Percentiles rank a stretch among this genome's conserved stretches.
These are phyloP conservation scores for Dipteronia sinensis DNA, from an alignment of 345 rosid species.

Conservation along the genomic window DNA sequence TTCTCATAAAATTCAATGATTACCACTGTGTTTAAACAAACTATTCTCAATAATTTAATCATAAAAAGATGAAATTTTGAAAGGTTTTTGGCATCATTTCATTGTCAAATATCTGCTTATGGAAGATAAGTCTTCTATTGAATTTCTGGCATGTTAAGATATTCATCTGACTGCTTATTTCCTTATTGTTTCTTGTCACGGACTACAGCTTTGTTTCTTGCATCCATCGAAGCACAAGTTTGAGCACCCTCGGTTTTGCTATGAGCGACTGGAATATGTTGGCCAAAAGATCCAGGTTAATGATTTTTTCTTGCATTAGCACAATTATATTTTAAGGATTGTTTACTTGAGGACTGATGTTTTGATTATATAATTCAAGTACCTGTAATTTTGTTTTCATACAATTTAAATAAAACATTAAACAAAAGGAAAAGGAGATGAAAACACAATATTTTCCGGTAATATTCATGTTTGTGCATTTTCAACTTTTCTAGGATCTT, in stretches of 20 bases:
- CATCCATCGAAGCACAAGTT: constrained; percentile 96
- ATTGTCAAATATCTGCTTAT: constrained; percentile 1
- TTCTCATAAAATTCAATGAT: background rate
- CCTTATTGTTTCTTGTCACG: constrained; percentile 4
- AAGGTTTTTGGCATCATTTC: background rate
- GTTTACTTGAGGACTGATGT: background rate
- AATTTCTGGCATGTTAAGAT: background rate
- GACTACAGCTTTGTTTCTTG: constrained; percentile 83
- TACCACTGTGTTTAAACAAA: background rate
- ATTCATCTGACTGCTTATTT: constrained; percentile 5
- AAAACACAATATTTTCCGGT: background rate
- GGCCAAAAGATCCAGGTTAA: constrained; percentile 97
- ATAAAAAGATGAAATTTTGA: background rate
- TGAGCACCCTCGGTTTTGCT: constrained; percentile 93
- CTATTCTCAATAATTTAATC: background rate
- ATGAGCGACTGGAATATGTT: constrained; percentile 77
- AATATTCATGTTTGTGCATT: background rate
- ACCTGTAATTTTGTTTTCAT: background rate
- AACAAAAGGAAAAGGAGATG: background rate
- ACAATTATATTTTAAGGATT: background rate
- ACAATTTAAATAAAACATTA: background rate
- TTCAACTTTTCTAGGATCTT: constrained; percentile 54
- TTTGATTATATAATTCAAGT: background rate
- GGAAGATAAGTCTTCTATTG: background rate
- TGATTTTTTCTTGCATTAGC: background rate